Evolutionary conservation across 2,329 filamentous ascomycete genomes (phyloP).

Genomic region (Coniochaeta sp.): DNA sequence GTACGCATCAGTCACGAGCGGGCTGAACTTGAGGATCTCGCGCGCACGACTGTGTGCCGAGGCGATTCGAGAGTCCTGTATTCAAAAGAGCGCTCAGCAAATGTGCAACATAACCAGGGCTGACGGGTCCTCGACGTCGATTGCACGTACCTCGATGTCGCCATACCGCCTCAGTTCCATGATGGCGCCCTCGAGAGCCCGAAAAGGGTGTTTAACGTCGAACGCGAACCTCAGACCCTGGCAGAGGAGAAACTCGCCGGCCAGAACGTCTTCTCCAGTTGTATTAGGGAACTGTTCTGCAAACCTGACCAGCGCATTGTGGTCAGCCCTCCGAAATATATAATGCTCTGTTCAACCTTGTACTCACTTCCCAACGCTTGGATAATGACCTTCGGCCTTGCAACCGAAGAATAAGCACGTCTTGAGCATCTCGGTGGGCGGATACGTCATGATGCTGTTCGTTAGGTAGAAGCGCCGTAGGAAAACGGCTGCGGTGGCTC

Average conservation of each 20-base stretch:
- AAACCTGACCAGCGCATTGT: conserved; percentile 36
- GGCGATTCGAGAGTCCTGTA: conserved; percentile 33
- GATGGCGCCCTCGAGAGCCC: conserved; percentile 76
- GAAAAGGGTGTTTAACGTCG: conserved; percentile 84
- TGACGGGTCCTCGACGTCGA: conserved; percentile 10
- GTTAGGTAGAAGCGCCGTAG: conserved; percentile 92
- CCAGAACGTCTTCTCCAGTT: conserved; percentile 74
- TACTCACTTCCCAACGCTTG: conserved; percentile 27
- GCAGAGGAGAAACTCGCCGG: conserved; percentile 86
- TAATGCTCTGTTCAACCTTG: not conserved
- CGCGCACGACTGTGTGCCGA: conserved; percentile 67
- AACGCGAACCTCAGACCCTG: conserved; percentile 91
- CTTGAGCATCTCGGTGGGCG: conserved; percentile 80
- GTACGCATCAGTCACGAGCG: conserved; percentile 88
- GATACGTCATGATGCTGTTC: conserved; percentile 94
- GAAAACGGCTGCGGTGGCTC: conserved; percentile 78
- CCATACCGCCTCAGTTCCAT: conserved; percentile 70
- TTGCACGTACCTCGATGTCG: conserved; percentile 43
- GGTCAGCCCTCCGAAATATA: not conserved
- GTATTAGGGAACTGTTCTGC: conserved; percentile 62
- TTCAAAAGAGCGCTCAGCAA: conserved; percentile 6
- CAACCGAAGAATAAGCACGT: conserved; percentile 88
- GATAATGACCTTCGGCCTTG: conserved; percentile 83
- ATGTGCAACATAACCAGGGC: not conserved
- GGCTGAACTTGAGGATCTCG: conserved; percentile 68